Conservation (phyloP, 495 filamentous ascomycete species). For the Tetracladium setigerum region DNA sequence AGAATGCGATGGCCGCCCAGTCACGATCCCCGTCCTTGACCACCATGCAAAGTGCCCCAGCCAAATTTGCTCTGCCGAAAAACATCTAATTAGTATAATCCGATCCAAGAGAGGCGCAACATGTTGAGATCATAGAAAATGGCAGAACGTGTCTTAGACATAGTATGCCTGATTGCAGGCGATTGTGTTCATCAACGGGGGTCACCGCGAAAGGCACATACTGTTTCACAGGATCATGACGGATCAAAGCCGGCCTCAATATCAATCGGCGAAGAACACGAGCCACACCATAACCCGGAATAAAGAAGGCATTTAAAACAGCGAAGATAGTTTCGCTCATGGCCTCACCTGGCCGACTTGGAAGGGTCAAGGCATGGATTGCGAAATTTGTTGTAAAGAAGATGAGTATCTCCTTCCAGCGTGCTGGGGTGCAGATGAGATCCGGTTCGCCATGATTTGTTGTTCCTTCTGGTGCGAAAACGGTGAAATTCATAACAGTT, state of each 20-base stretch:
- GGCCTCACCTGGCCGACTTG: background rate
- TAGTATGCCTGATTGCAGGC: too few species aligned
- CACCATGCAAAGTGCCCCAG: slow-evolving; percentile 29
- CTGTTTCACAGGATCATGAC: too few species aligned
- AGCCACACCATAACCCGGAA: slow-evolving; percentile 5
- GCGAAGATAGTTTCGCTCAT: background rate
- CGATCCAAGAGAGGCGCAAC: background rate
- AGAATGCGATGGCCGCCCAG: background rate
- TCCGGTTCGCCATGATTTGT: slow-evolving; percentile 11
- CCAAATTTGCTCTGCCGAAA: slow-evolving; percentile 9
- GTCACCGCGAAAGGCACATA: too few species aligned
- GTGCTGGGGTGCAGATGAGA: slow-evolving; percentile 6
- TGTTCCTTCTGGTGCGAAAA: slow-evolving; percentile 2
- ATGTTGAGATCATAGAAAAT: too few species aligned
- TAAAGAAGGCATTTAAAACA: slow-evolving; percentile 5
- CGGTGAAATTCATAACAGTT: slow-evolving; percentile 2
- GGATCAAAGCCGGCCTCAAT: too few species aligned
- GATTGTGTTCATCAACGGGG: too few species aligned
- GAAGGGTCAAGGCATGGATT: slow-evolving; percentile 11
- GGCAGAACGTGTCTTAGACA: too few species aligned
- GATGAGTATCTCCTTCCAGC: background rate
- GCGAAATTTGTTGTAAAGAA: slow-evolving; percentile 11
- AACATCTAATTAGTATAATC: background rate
- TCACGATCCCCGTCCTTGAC: slow-evolving; percentile 19
- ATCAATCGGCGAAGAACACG: slow-evolving; percentile 3